A percentile compares a stretch with the other conserved stretches of the same genome.
Evolutionary conservation across 371 early-diverging fungal genomes (phyloP).

Genomic region (Neoconidiobolus thromboides): DNA sequence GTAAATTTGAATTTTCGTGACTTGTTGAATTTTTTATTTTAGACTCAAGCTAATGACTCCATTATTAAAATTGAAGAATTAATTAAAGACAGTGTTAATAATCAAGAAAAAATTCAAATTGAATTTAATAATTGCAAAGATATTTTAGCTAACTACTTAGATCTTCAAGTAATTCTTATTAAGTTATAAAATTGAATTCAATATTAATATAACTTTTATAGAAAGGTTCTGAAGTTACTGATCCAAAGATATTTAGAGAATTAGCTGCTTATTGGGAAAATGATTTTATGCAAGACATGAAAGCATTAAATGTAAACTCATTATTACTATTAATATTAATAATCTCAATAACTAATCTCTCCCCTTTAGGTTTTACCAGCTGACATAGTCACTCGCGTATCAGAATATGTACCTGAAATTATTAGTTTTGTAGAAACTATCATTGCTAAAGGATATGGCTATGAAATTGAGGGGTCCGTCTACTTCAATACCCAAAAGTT

Average conservation of each 20-base stretch:
- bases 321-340: conserved; percentile 22
- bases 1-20: too few relatives aligned
- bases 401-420: conserved; percentile 96
- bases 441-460: conserved; percentile 87
- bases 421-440: conserved; percentile 78
- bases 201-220: conserved; percentile 6
- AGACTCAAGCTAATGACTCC: too few relatives aligned
- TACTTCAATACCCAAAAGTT: conserved; percentile 95
- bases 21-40: too few relatives aligned
- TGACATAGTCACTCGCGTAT: conserved; percentile 92
- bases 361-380: conserved; percentile 49
- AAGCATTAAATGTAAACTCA: conserved; percentile 53
- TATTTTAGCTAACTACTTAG: conserved; percentile 31
- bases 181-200: not conserved
- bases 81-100: not conserved
- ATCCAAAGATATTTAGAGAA: conserved; percentile 74
- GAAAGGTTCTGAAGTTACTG: conserved; percentile 49
- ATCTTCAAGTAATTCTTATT: conserved; percentile 20
- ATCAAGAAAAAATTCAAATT: conserved; percentile 4
- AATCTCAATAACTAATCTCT: not conserved
- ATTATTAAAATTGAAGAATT: not conserved
- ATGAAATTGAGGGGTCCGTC: conserved; percentile 90
- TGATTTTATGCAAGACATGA: conserved; percentile 95
- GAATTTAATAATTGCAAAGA: conserved; percentile 14
- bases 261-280: conserved; percentile 90